Percentiles rank a stretch among this genome's conserved stretches.
Evolutionary conservation across 192 early-diverging fungal genomes (phyloP).

Genomic region (Linnemannia zychae): DNA sequence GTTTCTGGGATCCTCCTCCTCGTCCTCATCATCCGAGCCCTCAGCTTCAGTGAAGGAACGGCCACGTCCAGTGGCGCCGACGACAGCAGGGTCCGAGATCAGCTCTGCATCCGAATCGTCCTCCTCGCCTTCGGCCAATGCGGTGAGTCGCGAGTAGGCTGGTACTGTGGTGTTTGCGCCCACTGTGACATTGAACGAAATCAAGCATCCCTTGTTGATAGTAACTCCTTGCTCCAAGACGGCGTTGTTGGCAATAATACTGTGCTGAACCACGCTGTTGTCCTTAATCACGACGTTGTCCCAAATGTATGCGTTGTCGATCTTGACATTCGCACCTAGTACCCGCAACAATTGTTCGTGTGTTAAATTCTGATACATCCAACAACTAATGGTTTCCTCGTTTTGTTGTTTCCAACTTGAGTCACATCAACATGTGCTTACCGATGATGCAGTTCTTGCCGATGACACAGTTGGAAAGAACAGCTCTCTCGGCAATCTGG

Average conservation of each 20-base stretch:
- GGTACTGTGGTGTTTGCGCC: constrained; percentile 82
- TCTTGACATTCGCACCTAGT: constrained; percentile 76
- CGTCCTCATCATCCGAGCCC: constrained; percentile 70
- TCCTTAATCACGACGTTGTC: constrained; percentile 78
- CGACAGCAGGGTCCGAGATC: constrained; percentile 52
- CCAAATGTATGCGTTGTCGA: constrained; percentile 91
- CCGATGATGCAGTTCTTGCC: constrained; percentile 85
- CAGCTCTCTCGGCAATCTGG: constrained; percentile 79
- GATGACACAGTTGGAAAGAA: constrained; percentile 84
- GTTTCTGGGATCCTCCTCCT: constrained; percentile 68
- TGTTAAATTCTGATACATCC: no score
- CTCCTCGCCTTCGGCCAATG: constrained; percentile 58
- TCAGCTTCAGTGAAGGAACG: constrained; percentile 65
- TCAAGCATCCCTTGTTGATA: constrained; percentile 81
- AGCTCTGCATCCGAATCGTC: constrained; percentile 59
- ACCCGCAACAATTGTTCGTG: no score
- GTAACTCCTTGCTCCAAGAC: constrained; percentile 73
- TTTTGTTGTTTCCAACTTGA: no score
- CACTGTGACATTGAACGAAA: constrained; percentile 72
- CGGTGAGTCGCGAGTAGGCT: constrained; percentile 73
- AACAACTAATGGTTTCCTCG: no score
- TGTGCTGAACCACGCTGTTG: constrained; percentile 73
- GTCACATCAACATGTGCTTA: no score
- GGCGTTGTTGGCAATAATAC: constrained; percentile 84
- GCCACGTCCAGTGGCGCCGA: constrained; percentile 67